Percentiles rank a stretch among this genome's conserved stretches.
Evolutionary conservation across 1,284 basidiomycete species (phyloP).

Genomic region (Cryptococcus sp.): DNA sequence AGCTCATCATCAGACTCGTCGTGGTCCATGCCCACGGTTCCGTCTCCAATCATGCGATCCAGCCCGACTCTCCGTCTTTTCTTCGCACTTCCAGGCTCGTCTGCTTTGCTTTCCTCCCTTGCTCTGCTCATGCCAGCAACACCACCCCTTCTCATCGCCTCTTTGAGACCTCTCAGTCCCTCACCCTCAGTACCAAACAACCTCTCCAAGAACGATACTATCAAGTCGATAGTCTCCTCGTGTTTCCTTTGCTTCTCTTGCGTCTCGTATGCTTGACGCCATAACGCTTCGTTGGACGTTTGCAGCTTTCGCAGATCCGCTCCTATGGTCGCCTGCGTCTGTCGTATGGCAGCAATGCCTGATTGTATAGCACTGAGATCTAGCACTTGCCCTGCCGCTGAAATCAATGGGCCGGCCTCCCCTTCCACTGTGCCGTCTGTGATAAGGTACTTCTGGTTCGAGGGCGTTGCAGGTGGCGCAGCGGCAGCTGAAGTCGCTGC

Average conservation of each 20-base stretch:
- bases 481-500: slow-evolving; percentile 31
- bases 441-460: slow-evolving; percentile 35
- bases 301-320: slow-evolving; percentile 86
- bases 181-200: slow-evolving; percentile 71
- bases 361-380: slow-evolving; percentile 54
- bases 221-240: slow-evolving; percentile 95
- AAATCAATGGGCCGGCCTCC: slow-evolving; percentile 32
- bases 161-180: slow-evolving; percentile 46
- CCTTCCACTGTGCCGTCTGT: slow-evolving; percentile 50
- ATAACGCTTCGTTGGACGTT: slow-evolving; percentile 81
- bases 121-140: slow-evolving; percentile 15
- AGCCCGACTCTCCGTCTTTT: slow-evolving; percentile 45
- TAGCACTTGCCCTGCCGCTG: slow-evolving; percentile 33
- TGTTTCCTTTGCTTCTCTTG: slow-evolving; percentile 82
- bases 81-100: slow-evolving; percentile 27
- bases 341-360: slow-evolving; percentile 84
- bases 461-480: slow-evolving; percentile 22
- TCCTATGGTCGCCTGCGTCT: slow-evolving; percentile 86
- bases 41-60: slow-evolving; percentile 49
- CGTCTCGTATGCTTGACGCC: slow-evolving; percentile 85
- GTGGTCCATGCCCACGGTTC: slow-evolving; percentile 20
- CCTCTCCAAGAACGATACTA: slow-evolving; percentile 89
- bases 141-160: slow-evolving; percentile 43
- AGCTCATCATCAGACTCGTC: slow-evolving; percentile 25
- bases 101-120: slow-evolving; percentile 31